Evolutionary conservation across 1,284 basidiomycete species (phyloP), one percentile per base, ranked within the genome.

Genomic region (Boletellus dicymbophilus): DNA sequence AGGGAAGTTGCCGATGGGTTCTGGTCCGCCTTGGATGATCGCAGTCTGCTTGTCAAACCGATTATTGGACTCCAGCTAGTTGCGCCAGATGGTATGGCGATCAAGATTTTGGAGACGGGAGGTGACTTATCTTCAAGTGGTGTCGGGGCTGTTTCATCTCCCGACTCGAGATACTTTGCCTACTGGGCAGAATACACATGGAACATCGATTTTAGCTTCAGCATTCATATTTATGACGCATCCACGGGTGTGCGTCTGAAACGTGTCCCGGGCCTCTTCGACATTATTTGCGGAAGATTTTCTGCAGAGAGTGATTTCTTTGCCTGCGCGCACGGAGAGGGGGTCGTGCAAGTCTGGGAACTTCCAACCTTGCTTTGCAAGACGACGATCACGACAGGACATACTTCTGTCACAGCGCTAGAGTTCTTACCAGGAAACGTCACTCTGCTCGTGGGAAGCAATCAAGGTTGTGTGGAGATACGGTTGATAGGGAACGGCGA

Each of bases 141-240:
- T n/a, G 41, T 33, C 6, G 52, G 48, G 8, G 58, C 36, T 26
- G 43, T 58, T 11, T 27, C 55, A 39, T 60, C 60, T 2, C 58
- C 51, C 12, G 58, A 62, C 39, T 62, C 55, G 16, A 42, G 44
- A 41, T 62, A 54, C 26, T 53, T 62, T 46, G 60, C 55, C 9
- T 60, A 50, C 23, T 62, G 58, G 60, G 48, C 55, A 18, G 46
- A 56, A 30, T 60, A 60, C 25, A 12, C 30, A 4, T 59, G 58
- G 60, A 62, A 52, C 36, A 5, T 58, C 8, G 49, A 61, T 38
- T 3, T 22, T 4, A 56, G 59, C 47, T 44, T 44, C 27, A 58
- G 57, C 33, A 53, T 61, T 40, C 43, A 56, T 37, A 53, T 60
- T 38, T 60, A 59, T 23, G 26, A 58, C 20, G 37, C 59, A 2